Percentiles rank a stretch among this genome's conserved stretches.
These are phyloP conservation scores for Penicillium aurantiogriseum DNA, from an alignment of 2,329 filamentous ascomycete species.

Conservation along the genomic window DNA sequence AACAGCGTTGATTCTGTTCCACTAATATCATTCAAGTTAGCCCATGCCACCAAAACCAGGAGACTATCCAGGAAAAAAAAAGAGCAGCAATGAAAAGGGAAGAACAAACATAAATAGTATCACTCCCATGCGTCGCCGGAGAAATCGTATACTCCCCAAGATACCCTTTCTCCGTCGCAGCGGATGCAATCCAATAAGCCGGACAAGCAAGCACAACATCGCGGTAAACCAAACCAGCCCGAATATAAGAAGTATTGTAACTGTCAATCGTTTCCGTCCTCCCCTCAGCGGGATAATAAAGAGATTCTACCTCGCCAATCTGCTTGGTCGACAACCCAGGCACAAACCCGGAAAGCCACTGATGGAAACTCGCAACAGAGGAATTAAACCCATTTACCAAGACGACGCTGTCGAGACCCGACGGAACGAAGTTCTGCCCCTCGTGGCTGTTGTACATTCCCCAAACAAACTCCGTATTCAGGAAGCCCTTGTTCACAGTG, in stretches of 20 bases:
- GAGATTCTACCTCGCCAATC: constrained; percentile 38
- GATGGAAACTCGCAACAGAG: constrained; percentile 50
- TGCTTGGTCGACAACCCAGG: constrained; percentile 47
- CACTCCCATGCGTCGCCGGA: constrained; percentile 59
- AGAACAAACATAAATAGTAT: constrained; percentile 54
- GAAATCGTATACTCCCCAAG: constrained; percentile 60
- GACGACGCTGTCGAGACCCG: constrained; percentile 43
- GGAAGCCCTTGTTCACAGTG: constrained; percentile 36
- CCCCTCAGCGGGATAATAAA: constrained; percentile 52
- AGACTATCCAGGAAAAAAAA: too few species aligned
- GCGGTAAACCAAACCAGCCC: constrained; percentile 58
- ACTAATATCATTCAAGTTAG: constrained; percentile 37
- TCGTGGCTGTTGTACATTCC: constrained; percentile 64
- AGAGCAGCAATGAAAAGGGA: not conserved
- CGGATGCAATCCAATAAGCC: constrained; percentile 55
- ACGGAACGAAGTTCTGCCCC: constrained; percentile 61
- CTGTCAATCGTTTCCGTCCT: constrained; percentile 47
- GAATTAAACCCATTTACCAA: constrained; percentile 50
- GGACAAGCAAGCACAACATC: constrained; percentile 62
- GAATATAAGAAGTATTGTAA: constrained; percentile 53
- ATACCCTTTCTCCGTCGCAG: constrained; percentile 49
- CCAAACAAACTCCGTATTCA: constrained; percentile 51
- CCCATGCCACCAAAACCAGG: not conserved
- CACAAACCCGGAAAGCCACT: constrained; percentile 56
- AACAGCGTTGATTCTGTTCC: constrained; percentile 55